These are phyloP conservation scores for Tuber calosporum DNA, from an alignment of 495 filamentous ascomycete genomes.

Conservation along the genomic window DNA sequence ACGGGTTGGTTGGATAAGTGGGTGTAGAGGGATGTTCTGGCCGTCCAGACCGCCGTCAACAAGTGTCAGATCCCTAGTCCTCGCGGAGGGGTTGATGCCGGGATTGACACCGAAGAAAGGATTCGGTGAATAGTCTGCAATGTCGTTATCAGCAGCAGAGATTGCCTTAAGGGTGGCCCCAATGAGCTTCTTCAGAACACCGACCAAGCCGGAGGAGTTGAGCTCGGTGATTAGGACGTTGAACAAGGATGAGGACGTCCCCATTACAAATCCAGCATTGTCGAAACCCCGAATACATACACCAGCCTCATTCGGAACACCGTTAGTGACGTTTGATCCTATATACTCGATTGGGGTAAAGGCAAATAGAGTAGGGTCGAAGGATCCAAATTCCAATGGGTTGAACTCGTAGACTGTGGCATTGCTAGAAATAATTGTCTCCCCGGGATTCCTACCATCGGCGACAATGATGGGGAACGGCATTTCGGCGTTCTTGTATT, in stretches of 20 bases:
- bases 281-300: constrained; percentile 75
- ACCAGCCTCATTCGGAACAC: constrained; percentile 53
- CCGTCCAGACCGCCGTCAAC: constrained; percentile 82
- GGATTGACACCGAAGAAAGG: constrained; percentile 72
- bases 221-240: constrained; percentile 58
- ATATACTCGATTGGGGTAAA: constrained; percentile 70
- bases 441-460: constrained; percentile 62
- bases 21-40: constrained; percentile 82
- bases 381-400: constrained; percentile 79
- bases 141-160: constrained; percentile 54
- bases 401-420: constrained; percentile 81
- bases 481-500: constrained; percentile 62
- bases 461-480: constrained; percentile 80
- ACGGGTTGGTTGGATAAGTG: constrained; percentile 71
- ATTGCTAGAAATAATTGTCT: constrained; percentile 61
- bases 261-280: constrained; percentile 78
- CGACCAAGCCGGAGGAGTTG: constrained; percentile 49
- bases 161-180: constrained; percentile 39
- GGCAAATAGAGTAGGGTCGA: constrained; percentile 70
- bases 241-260: constrained; percentile 85
- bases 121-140: constrained; percentile 75
- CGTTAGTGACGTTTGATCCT: constrained; percentile 69
- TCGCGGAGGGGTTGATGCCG: constrained; percentile 54
- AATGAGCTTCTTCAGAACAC: constrained; percentile 53
- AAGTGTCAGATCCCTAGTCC: constrained; percentile 56